Evolutionary conservation across 129 eudicot genomes (phyloP), one percentile per base, ranked within the genome.

Genomic region (Pulicaria dysenterica): DNA sequence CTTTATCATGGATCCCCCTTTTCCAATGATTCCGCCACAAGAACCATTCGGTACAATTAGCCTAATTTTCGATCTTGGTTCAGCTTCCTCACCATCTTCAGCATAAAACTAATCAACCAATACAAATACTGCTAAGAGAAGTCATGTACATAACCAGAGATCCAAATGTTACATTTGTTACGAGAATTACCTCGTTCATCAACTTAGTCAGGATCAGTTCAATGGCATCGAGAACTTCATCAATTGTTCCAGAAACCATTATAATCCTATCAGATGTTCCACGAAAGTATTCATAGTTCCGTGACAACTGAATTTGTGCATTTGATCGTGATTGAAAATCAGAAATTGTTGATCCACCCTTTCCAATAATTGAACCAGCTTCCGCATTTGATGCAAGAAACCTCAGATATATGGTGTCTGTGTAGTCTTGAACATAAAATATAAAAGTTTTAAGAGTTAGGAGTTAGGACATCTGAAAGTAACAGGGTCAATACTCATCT

Each of bases 351-450:
- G 93, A 78, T 19, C 96, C 97, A 37, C 96, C 97, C 84, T 94
- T 94, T 53, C 98, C 98, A 68, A 94, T 94, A 64, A 94, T 77
- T 59, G 97, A 94, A 61, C 98, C 98, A 79, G 98, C 98, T 75
- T 88, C 97, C 67, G 96, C 89, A 86, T 94, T 94, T 74, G 98
- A 90, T 46, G 90, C 81, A 63, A 94, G 98, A 79, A 94, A 94
- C 89, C 85, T 94, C 71, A 90, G 70, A 72, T 87, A 83, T 64
- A 88, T 88, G 40, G 81, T 75, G 76, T 87, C 98, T 44, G 83
- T 72, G 80, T 66, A 79, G 70, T 88, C 96, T 88, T 72, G 38
- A 65, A 55, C 71, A 70, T 15, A 42, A 49, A 64, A 69, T 13
- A 2, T 16, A 45, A 43, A 42, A 9, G 44, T 43, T 54, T 15